Base-by-base conservation (phyloP, 2,329 filamentous ascomycete species). In the Coniochaeta sp. region DNA sequence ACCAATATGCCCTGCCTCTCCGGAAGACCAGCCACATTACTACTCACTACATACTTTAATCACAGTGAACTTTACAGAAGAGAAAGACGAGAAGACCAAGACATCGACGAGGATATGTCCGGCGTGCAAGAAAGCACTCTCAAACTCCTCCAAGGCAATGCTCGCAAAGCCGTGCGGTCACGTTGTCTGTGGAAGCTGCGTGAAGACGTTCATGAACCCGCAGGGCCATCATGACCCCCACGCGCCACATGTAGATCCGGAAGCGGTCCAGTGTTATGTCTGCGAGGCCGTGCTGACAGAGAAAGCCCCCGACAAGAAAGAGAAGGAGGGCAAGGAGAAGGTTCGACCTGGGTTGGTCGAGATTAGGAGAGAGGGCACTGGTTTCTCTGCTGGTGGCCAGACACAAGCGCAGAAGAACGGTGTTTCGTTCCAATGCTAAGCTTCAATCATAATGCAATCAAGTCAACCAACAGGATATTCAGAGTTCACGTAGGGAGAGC, bases 111-210 rank as follows among this genome's bases (percentile, higher is more conserved):
- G 76, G 63, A 69, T 89, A 57, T 99, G 93, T 72, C 95, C 95
- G 0, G 88, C 89, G 54, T 99, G 93, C 75, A 86, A 89, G 65
- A 96, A 96, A 74, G 81, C 79, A 1, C 80, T 98, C 14, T 89
- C 85, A 55, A 98, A 98, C 70, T 83, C 89, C 3, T 89, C 90
- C 3, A 90, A 89, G 70, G 90, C 93, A 0, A 85, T 93, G 72
- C 79, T 97, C 58, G 87, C 90, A 1, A 93, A 91, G 71, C 90
- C 90, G 0, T 99, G 93, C 68, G 93, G 93, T 0, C 93, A 99
- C 71, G 92, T 98, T 0, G 75, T 97, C 24, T 99, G 93, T 74
- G 88, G 89, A 67, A 88, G 83, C 43, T 97, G 93, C 69, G 88
- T 93, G 17, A 83, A 87, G 59, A 89, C 92, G 69, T 96, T 98